These are phyloP conservation scores for Ramalina intermedia DNA, from an alignment of 495 filamentous ascomycete genomes.

Conservation along the genomic window DNA sequence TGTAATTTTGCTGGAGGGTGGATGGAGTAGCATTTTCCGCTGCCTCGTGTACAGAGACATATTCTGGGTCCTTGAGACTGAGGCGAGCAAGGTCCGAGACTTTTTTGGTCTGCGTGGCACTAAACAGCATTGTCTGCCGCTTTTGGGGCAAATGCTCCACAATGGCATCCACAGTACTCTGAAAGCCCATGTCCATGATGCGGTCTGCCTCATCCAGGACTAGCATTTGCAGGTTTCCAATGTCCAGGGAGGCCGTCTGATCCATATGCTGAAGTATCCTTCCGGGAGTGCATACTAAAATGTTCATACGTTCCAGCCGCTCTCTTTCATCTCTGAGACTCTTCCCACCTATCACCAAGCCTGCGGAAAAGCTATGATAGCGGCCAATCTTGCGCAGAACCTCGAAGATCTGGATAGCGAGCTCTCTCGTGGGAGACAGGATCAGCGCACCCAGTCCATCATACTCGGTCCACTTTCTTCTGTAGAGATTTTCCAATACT, in stretches of 20 bases:
- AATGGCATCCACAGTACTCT: constrained; percentile 80
- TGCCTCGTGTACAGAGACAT: constrained; percentile 81
- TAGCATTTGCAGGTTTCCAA: constrained; percentile 79
- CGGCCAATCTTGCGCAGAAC: constrained; percentile 82
- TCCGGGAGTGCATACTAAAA: constrained; percentile 89
- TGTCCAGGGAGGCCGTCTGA: constrained; percentile 81
- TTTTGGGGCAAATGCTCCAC: constrained; percentile 77
- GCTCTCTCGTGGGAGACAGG: constrained; percentile 84
- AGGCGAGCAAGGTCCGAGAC: constrained; percentile 83
- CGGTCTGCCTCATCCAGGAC: constrained; percentile 94
- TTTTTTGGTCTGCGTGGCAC: constrained; percentile 88
- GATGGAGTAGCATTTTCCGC: constrained; percentile 69
- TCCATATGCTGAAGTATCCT: constrained; percentile 92
- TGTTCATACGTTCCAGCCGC: constrained; percentile 85
- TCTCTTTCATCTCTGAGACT: constrained; percentile 78
- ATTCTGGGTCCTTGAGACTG: constrained; percentile 81
- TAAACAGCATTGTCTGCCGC: constrained; percentile 88
- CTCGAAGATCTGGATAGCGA: constrained; percentile 95
- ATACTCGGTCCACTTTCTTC: constrained; percentile 72
- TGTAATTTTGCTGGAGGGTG: constrained; percentile 80
- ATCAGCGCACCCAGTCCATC: constrained; percentile 89
- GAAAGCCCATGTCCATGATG: constrained; percentile 97
- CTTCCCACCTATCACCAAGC: constrained; percentile 90
- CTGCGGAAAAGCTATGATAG: constrained; percentile 82
- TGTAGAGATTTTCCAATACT: constrained; percentile 88